These are phyloP conservation scores for Phalaenopsis hybrid DNA, from an alignment of 116 monocot species.

Conservation along the genomic window DNA sequence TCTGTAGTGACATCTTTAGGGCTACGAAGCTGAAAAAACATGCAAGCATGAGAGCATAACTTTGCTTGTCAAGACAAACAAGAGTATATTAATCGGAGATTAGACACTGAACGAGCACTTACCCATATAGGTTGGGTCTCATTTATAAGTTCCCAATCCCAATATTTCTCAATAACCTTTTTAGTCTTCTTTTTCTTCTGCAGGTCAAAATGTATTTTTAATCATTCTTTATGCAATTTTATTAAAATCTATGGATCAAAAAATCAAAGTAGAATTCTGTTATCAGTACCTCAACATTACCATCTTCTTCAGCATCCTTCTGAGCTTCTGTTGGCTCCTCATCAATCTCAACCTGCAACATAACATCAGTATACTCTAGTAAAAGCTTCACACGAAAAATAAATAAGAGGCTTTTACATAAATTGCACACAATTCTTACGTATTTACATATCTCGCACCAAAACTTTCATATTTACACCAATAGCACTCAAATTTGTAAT, in stretches of 20 bases:
- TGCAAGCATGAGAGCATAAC: neutral
- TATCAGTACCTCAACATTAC: constrained; percentile 45
- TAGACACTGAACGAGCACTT: constrained; percentile 10
- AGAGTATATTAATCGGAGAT: neutral
- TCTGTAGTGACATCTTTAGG: constrained; percentile 90
- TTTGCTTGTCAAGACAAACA: constrained; percentile 9
- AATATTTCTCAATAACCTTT: constrained; percentile 86
- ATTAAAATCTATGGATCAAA: neutral
- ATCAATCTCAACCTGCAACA: constrained; percentile 79
- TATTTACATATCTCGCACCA: no score
- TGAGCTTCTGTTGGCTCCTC: constrained; percentile 68
- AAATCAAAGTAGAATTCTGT: neutral
- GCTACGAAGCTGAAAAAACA: constrained; percentile 66
- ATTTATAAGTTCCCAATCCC: constrained; percentile 98
- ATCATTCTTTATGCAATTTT: neutral
- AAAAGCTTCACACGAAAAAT: neutral
- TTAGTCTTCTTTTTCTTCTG: constrained; percentile 95
- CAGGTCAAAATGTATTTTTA: constrained; percentile 4
- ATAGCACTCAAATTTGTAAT: no score
- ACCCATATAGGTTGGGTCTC: constrained; percentile 99
- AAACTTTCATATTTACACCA: no score
- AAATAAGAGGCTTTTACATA: neutral
- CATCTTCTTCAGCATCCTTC: constrained; percentile 54
- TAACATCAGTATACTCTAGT: neutral
- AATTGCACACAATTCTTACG: no score